A percentile compares a stretch with the other conserved stretches of the same genome.
Evolutionary conservation across 805 yeast species (phyloP).

Genomic region (Brettanomyces naardenensis): DNA sequence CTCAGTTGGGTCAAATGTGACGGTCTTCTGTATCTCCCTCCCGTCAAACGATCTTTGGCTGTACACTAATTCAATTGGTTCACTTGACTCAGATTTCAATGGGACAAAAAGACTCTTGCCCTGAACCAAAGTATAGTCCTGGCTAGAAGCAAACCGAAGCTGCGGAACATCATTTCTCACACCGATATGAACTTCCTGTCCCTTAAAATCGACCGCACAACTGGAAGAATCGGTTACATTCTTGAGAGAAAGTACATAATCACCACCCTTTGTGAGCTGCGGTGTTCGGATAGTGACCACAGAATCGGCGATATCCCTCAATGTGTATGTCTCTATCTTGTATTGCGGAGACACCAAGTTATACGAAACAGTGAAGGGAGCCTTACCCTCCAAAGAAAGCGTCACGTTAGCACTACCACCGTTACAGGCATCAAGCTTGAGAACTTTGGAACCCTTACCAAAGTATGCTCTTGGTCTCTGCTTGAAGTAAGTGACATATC

Average conservation of each 20-base stretch:
- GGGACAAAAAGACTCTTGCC: slow-evolving; percentile 59
- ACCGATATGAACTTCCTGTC: slow-evolving; percentile 53
- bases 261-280: slow-evolving; percentile 56
- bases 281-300: slow-evolving; percentile 44
- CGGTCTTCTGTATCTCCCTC: slow-evolving; percentile 5
- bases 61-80: slow-evolving; percentile 25
- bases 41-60: slow-evolving; percentile 20
- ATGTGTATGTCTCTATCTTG: slow-evolving; percentile 31
- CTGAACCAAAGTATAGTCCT: slow-evolving; percentile 41
- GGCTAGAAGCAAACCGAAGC: slow-evolving; percentile 25
- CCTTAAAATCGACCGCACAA: slow-evolving; percentile 66
- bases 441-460: slow-evolving; percentile 12
- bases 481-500: slow-evolving; percentile 64
- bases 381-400: slow-evolving; percentile 63
- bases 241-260: slow-evolving; percentile 54
- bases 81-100: slow-evolving; percentile 27
- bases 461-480: slow-evolving; percentile 54
- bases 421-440: slow-evolving; percentile 22
- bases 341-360: slow-evolving; percentile 54
- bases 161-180: slow-evolving; percentile 67
- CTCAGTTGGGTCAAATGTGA: slow-evolving; percentile 13
- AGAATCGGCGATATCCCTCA: slow-evolving; percentile 32
- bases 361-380: slow-evolving; percentile 69
- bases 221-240: slow-evolving; percentile 68
- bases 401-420: slow-evolving; percentile 35